Base-by-base conservation (phyloP, 495 filamentous ascomycete genomes). In the Podospora pseudopauciseta region DNA sequence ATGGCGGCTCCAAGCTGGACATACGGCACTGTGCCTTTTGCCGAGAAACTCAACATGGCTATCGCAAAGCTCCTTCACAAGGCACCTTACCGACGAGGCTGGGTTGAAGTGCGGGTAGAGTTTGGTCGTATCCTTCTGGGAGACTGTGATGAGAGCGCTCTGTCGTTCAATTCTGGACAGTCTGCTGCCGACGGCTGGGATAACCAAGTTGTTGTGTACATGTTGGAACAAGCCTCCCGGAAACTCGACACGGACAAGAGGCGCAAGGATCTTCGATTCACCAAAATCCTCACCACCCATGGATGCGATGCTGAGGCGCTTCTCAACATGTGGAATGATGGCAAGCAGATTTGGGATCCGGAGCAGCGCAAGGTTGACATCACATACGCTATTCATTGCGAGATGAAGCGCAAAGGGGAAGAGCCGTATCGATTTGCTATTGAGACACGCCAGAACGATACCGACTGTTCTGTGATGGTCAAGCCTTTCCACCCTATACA, bases 331-430 rank as follows among this genome's bases (percentile, higher is more conserved):
- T 70, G 67, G 7, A 69, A 75, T 16, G 20, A 63, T n/a, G 65
- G 30, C 4, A 66, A 2, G 6, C 72, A n/a, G 23, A 57, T 65
- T 15, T 80, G 68, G 78, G 64, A 71, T 18, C 68, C 19, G 65
- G 34, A 49, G 0, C 56, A 49, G 0, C 11, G n/a, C 0, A 23
- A 72, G 2, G 71, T 72, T 26, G 77, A 65, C 30, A 75, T 85
- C 3, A 68, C 76, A 2, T 90, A 89, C 68, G 83, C 87, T 26
- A 85, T 86, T 54, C 76, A 75, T 18, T 88, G 86, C 19, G 23
- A 1, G 66, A 72, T 73, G 0, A 71, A 69, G 16, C 20, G 63
- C 0, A 49, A 49, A 49, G 59, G 68, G 9, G 73, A 73, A 16
- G 58, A 66, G 0, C 13, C 15, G 2, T 18, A 18, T 4, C 53